These are phyloP conservation scores for Suillus paluster DNA, from an alignment of 768 basidiomycete genomes.

Conservation along the genomic window DNA sequence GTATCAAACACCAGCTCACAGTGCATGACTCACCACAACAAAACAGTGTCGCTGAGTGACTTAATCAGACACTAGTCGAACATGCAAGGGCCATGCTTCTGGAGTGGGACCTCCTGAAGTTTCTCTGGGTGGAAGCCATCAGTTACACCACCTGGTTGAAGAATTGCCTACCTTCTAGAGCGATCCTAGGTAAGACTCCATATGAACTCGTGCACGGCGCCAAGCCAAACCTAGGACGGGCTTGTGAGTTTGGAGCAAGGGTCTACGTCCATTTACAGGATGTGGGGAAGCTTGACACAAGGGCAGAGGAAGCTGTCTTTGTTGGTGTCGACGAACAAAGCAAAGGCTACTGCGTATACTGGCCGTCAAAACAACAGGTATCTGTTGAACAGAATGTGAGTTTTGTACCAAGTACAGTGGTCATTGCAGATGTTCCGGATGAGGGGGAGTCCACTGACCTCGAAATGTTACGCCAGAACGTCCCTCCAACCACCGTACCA, in stretches of 20 bases:
- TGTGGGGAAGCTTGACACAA: slow-evolving; percentile 29
- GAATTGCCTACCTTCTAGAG: slow-evolving; percentile 36
- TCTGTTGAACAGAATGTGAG: slow-evolving; percentile 37
- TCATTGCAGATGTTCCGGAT: slow-evolving; percentile 1
- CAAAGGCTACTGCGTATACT: slow-evolving; percentile 39
- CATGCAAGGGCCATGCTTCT: slow-evolving; percentile 24
- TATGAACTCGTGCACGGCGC: slow-evolving; percentile 13
- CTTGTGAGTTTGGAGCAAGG: too few relatives aligned
- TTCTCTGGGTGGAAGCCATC: slow-evolving; percentile 20
- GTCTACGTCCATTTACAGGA: slow-evolving; percentile 25
- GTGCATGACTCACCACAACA: slow-evolving; percentile 32
- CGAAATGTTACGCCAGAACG: too few relatives aligned
- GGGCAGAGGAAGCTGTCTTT: slow-evolving; percentile 32
- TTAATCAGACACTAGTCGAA: slow-evolving; percentile 32
- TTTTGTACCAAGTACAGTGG: not conserved
- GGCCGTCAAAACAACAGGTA: slow-evolving; percentile 26
- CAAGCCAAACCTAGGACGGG: too few relatives aligned
- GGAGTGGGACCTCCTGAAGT: slow-evolving; percentile 25
- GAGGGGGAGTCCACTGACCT: slow-evolving; percentile 15
- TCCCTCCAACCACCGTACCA: too few relatives aligned
- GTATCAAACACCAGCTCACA: slow-evolving; percentile 29
- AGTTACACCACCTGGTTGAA: slow-evolving; percentile 39
- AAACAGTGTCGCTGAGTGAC: slow-evolving; percentile 37
- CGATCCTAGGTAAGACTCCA: slow-evolving; percentile 27
- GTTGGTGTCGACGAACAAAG: slow-evolving; percentile 41